Base-by-base conservation (phyloP, 306 rosid genomes). In the Trifolium fragiferum region DNA sequence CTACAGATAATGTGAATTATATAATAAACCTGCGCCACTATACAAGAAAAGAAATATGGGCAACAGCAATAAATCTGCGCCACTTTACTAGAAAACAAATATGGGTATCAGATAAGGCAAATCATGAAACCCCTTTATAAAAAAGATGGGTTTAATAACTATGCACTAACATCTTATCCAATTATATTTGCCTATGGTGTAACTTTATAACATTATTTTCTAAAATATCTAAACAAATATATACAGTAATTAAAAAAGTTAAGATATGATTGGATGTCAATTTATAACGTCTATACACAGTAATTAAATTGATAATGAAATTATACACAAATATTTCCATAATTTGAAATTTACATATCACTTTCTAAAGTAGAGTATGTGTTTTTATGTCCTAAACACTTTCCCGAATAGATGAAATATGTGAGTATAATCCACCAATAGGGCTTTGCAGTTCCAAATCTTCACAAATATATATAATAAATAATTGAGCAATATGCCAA, bases 401-500 rank as follows among this genome's bases (percentile, higher is more conserved):
- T 20, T 60, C 4, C 59, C 54, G 1, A 65, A 23, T 3, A 71
- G 33, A 81, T 6, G 59, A 4, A 73, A 67, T 33, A 9, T 18
- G 5, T 14, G 43, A 58, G 13, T 12, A 57, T 11, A 58, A 23
- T 58, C 64, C 25, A 41, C 68, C 10, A 20, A 14, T 32, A 30
- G 37, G 6, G 38, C 12, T 66, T 68, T 7, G 40, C 21, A 60
- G 21, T 33, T 47, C 61, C 50, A 37, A 13, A 67, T 2, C 11
- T 76, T 76, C 37, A 44, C 55, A 46, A 37, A 60, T 30, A 35
- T 15, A 20, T 50, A 59, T 16, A 47, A 73, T 23, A 54, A 66
- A 11, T 7, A 11, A 14, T 9, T 6, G 8, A 21, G 30, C 33
- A 47, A 58, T 25, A 43, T 67, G 37, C 51, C 61, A 12, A 20